A percentile compares a stretch with the other conserved stretches of the same genome.
Conservation (phyloP, 2,329 filamentous ascomycete species). For the Fusarium sororula region DNA sequence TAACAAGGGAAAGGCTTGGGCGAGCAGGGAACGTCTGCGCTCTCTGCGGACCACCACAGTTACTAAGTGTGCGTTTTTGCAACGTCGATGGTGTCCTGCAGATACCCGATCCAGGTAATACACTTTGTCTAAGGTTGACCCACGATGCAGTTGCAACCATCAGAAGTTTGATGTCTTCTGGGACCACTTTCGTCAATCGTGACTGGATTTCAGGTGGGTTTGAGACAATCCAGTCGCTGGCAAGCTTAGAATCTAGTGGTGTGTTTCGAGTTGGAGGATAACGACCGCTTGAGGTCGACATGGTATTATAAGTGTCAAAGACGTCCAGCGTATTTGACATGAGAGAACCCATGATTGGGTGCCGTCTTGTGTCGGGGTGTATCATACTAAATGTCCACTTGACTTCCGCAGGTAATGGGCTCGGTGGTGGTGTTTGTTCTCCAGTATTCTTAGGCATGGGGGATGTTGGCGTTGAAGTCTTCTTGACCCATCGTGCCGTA, state of each 20-base stretch:
- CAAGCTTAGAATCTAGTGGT: conserved; percentile 34
- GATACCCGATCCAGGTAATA: conserved; percentile 47
- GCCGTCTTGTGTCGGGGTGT: conserved; percentile 71
- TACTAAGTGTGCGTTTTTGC: conserved; percentile 39
- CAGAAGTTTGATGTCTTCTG: conserved; percentile 47
- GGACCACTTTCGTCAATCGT: conserved; percentile 44
- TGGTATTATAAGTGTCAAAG: conserved; percentile 71
- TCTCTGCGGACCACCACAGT: conserved; percentile 26
- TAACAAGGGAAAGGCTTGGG: conserved; percentile 23
- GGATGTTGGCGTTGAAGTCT: conserved; percentile 38
- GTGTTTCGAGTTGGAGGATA: conserved; percentile 56
- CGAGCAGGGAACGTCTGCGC: conserved; percentile 35
- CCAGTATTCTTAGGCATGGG: conserved; percentile 30
- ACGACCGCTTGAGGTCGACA: conserved; percentile 59
- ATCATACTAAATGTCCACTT: conserved; percentile 83
- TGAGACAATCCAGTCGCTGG: conserved; percentile 33
- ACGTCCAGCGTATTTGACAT: conserved; percentile 72
- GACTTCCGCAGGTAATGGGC: conserved; percentile 50
- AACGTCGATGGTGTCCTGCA: conserved; percentile 42
- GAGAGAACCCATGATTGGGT: conserved; percentile 78
- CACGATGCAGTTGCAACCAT: conserved; percentile 53
- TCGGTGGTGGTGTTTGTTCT: conserved; percentile 37
- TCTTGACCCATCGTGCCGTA: conserved; percentile 76
- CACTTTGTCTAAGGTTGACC: conserved; percentile 49
- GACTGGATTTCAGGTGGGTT: conserved; percentile 40